Conservation (phyloP, 78 protist species). For the Mantamonas sphyraenae region DNA sequence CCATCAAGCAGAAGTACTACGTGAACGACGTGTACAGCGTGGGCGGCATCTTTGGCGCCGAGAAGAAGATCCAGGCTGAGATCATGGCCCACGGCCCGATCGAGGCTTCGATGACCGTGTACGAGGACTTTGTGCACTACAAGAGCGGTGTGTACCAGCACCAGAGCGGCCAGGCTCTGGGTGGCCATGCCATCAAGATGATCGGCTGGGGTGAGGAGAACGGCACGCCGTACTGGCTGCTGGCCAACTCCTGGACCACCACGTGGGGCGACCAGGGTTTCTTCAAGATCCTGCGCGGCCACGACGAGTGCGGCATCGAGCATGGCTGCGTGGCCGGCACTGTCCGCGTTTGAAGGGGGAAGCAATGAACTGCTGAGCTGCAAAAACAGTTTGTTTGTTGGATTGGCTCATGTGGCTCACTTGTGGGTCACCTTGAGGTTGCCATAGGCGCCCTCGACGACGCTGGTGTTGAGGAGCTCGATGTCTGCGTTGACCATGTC, state of each 20-base stretch:
- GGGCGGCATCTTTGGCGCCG: slow-evolving; percentile 1
- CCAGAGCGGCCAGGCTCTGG: slow-evolving; percentile 21
- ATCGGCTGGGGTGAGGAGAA: slow-evolving; percentile 63
- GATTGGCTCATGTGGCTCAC: too few species aligned
- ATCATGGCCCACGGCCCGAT: slow-evolving; percentile 47
- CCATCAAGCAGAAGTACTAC: neutral
- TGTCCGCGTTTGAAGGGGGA: too few species aligned
- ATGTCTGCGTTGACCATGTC: slow-evolving; percentile 81
- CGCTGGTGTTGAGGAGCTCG: slow-evolving; percentile 24
- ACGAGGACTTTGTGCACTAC: slow-evolving; percentile 51
- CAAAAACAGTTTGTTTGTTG: too few species aligned
- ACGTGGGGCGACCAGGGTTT: slow-evolving; percentile 68
- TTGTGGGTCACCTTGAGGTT: too few species aligned
- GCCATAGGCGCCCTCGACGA: neutral
- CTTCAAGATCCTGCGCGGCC: slow-evolving; percentile 53
- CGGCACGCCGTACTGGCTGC: slow-evolving; percentile 61
- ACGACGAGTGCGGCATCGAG: slow-evolving; percentile 69
- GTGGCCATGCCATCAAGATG: slow-evolving; percentile 60
- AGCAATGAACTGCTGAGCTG: too few species aligned
- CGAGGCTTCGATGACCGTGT: slow-evolving; percentile 37
- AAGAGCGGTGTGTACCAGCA: slow-evolving; percentile 52
- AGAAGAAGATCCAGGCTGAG: slow-evolving; percentile 17
- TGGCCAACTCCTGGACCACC: slow-evolving; percentile 66
- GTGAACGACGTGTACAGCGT: slow-evolving; percentile 1
- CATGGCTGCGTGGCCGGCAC: neutral